Base-by-base conservation (phyloP, 1,139 yeast genomes). In the Pichia sp. region DNA sequence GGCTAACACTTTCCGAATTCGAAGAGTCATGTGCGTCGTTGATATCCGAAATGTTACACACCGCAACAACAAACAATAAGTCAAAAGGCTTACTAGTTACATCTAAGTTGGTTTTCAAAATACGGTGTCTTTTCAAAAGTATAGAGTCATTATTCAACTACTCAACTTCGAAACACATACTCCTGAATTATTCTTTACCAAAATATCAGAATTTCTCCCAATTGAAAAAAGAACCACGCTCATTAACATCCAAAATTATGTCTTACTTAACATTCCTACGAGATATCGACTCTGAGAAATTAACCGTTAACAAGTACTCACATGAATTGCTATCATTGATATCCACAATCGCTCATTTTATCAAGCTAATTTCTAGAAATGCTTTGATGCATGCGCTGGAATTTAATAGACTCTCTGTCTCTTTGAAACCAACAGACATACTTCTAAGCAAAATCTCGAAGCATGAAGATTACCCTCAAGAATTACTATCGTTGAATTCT, bases 1-100 rank as follows among this genome's bases (percentile, higher is more conserved):
- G 99, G 99, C 77, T 89, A 26, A 85, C 89, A 0, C 75, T 95
- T 40, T 90, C 95, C 52, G 89, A 87, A 36, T 95, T 83, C 68
- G 99, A 95, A 71, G 98, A 92, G 68, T 83, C 85, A n/a, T 81
- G 96, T 2, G 99, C 98, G 0, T 81, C 90, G 1, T 85, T 92
- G 65, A 90, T 95, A 36, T 87, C 96, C 4, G 95, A 90, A 62
- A 92, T 95, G 97, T 79, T 95, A 50, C 87, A 90, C 60, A 80
- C 80, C 62, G 92, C 97, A 4, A 86, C 96, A 43, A 81, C 84
- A 16, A 89, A 88, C 40, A 83, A 87, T 62, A 90, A 85, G 63
- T 67, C 74, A 13, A 80, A 79, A 50, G 97, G 98, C 1, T 74
- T 90, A 23, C 68, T 78, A 5, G 82, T 92, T 0, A 82, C 97